Base-by-base conservation (phyloP, 306 rosid species). In the Malus sieversii region DNA sequence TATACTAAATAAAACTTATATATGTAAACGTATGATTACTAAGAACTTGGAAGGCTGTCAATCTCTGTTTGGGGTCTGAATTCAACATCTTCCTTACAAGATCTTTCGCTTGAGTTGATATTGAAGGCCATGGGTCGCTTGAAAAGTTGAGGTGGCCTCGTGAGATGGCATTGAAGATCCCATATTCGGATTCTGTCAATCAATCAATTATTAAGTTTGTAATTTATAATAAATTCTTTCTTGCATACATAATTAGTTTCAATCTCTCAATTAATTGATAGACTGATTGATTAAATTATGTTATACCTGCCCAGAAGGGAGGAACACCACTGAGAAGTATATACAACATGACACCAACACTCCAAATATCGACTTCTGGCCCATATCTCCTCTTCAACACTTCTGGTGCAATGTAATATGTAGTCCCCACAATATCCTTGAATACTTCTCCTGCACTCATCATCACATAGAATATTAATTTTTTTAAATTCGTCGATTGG, bases 361-460 rank as follows among this genome's bases (percentile, higher is more conserved):
- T 95, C 99, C 99, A 95, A 23, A 95, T 95, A 40, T 95, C 99
- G 38, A 87, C 96, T 90, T 95, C 99, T 38, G 97, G 97, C 2
- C 99, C 97, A 63, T 95, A 95, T 82, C 80, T 90, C 74, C 96
- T 88, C 85, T 81, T 95, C 86, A 95, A 88, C 20, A 95, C 99
- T 80, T 95, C 99, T 5, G 99, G 99, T 52, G 99, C 99, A 72
- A 95, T 95, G 84, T 95, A 95, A 73, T 92, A 90, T 42, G 99
- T 97, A 66, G 97, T 95, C 0, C 99, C 99, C 70, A 95, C 97
- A 72, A 95, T 83, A 76, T 92, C 97, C 80, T 89, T 95, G 38
- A 92, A 95, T 69, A 80, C 23, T 35, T 95, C 97, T 40, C 99
- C 99, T 92, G 90, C n/a, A 51, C 10, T 40, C 20, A 23, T 9